Percentiles rank a stretch among this genome's conserved stretches.
These are phyloP conservation scores for Bipolaris bicolor DNA, from an alignment of 2,329 filamentous ascomycete genomes.

Conservation along the genomic window DNA sequence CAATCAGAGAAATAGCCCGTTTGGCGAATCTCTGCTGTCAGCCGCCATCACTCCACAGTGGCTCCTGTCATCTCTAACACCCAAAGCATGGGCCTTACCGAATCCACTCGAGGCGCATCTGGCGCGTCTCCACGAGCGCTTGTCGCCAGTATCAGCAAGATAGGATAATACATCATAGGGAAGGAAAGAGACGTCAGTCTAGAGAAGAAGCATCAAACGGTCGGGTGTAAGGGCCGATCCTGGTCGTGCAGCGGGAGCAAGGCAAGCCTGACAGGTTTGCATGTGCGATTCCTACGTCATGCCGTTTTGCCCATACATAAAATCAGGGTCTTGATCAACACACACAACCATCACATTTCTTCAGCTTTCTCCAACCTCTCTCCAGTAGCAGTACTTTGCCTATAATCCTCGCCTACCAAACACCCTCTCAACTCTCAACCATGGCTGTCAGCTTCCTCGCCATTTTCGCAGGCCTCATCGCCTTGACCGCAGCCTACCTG, in stretches of 20 bases:
- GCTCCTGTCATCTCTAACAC: slow-evolving; percentile 4
- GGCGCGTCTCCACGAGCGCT: not conserved
- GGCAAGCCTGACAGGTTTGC: slow-evolving; percentile 17
- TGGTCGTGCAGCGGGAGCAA: slow-evolving; percentile 12
- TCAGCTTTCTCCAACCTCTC: slow-evolving; percentile 8
- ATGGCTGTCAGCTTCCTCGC: slow-evolving; percentile 44
- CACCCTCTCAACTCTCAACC: slow-evolving; percentile 4
- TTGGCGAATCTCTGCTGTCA: not conserved
- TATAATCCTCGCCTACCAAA: slow-evolving; percentile 6
- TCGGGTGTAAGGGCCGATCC: slow-evolving; percentile 4
- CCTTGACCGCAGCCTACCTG: slow-evolving; percentile 48
- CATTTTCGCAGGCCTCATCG: slow-evolving; percentile 37
- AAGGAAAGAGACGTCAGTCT: not conserved
- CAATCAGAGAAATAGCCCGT: not conserved
- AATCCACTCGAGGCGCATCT: not conserved
- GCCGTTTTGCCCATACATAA: slow-evolving; percentile 17
- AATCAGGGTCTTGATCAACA: slow-evolving; percentile 16
- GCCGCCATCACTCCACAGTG: not conserved
- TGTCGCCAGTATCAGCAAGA: not conserved
- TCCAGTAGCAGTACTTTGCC: slow-evolving; percentile 4
- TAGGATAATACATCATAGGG: not conserved
- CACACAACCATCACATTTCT: slow-evolving; percentile 7
- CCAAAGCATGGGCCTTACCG: not conserved
- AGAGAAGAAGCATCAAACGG: slow-evolving; percentile 1
- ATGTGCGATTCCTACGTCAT: slow-evolving; percentile 27